Conservation (phyloP, 352 stramenopile genomes). For the Pythium aristosporum region DNA sequence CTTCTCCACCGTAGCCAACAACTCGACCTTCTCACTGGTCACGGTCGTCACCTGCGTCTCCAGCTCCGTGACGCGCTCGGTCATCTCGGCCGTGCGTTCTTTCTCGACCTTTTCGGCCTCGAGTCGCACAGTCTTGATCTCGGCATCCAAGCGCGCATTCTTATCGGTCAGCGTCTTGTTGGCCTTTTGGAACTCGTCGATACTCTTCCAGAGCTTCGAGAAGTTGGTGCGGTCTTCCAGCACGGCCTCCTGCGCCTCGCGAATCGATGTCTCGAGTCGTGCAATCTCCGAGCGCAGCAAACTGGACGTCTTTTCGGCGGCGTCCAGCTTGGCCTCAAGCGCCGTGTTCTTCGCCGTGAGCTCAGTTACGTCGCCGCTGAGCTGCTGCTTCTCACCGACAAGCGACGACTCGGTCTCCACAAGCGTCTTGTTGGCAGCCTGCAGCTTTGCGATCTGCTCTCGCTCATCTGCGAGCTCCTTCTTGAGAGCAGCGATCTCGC, state of each 20-base stretch:
- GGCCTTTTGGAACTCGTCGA: conserved; percentile 26
- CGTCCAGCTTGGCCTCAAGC: conserved; percentile 25
- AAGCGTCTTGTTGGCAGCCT: conserved; percentile 21
- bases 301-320: conserved; percentile 19
- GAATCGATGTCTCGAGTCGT: conserved; percentile 28
- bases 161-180: conserved; percentile 29
- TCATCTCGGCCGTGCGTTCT: conserved; percentile 3
- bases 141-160: conserved; percentile 21
- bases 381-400: neutral
- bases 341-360: conserved; percentile 18
- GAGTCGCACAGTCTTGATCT: conserved; percentile 19
- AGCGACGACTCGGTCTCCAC: conserved; percentile 13
- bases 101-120: conserved; percentile 30
- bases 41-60: conserved; percentile 11
- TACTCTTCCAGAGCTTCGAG: conserved; percentile 29
- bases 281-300: conserved; percentile 22
- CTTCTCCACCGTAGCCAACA: conserved; percentile 12
- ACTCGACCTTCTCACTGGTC: conserved; percentile 17
- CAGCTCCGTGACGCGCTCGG: conserved; percentile 15
- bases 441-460: conserved; percentile 12
- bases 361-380: conserved; percentile 1
- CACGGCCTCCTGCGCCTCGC: conserved; percentile 26
- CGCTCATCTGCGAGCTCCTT: conserved; percentile 21
- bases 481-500: conserved; percentile 20
- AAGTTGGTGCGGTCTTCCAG: conserved; percentile 30